Evolutionary conservation across 768 basidiomycete genomes (phyloP).

Genomic region (Cystoderma amianthinum): DNA sequence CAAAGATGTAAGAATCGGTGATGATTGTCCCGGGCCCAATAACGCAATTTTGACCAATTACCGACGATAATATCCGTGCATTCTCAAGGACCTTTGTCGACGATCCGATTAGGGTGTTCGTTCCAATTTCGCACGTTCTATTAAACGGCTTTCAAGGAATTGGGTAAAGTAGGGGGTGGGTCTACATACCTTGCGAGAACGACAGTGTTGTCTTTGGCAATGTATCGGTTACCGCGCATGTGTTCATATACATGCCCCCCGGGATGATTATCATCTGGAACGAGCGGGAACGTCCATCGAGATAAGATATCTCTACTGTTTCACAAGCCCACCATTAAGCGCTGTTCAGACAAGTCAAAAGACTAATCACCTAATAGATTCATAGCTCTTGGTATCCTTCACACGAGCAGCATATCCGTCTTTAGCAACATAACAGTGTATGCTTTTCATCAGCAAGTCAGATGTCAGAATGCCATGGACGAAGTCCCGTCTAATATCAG

Average conservation of each 20-base stretch:
- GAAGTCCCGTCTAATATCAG: conserved; percentile 87
- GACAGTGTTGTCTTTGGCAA: conserved; percentile 74
- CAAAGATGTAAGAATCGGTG: conserved; percentile 76
- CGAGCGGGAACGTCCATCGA: conserved; percentile 92
- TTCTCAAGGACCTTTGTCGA: conserved; percentile 60
- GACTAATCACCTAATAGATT: conserved; percentile 85
- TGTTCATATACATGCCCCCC: conserved; percentile 80
- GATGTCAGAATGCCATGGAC: conserved; percentile 92
- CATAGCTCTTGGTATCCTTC: conserved; percentile 88
- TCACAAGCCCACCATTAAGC: conserved; percentile 5
- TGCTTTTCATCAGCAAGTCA: conserved; percentile 91
- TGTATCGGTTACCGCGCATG: conserved; percentile 82
- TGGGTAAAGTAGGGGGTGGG: conserved; percentile 1
- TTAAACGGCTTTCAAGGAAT: conserved; percentile 1
- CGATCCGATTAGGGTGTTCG: conserved; percentile 83
- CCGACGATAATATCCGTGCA: conserved; percentile 61
- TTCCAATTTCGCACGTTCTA: conserved; percentile 78
- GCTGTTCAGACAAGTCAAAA: conserved; percentile 5
- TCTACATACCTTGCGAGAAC: conserved; percentile 67
- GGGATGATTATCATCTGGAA: conserved; percentile 91
- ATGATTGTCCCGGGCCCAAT: conserved; percentile 71
- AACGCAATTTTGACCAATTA: conserved; percentile 69
- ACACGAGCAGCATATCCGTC: conserved; percentile 92
- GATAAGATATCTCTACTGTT: conserved; percentile 91
- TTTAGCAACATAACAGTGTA: conserved; percentile 83